A percentile compares a stretch with the other conserved stretches of the same genome.
Conservation (phyloP, 2,329 filamentous ascomycete genomes). For the Pyrenochaeta sp. region DNA sequence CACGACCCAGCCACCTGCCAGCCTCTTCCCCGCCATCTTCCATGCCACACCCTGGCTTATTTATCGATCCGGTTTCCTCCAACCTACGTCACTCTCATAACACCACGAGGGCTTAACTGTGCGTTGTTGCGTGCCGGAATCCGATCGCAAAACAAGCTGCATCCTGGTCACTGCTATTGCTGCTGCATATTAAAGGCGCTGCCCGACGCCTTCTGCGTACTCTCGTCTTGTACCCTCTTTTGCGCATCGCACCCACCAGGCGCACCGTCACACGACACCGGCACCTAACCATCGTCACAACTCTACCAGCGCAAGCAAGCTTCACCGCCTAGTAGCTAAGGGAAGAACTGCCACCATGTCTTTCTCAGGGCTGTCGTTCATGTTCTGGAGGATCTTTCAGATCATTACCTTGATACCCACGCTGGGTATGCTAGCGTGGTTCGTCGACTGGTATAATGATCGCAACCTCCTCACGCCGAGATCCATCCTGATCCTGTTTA, state of each 20-base stretch:
- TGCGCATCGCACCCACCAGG: slow-evolving; percentile 14
- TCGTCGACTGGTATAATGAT: slow-evolving; percentile 67
- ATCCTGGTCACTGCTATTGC: slow-evolving; percentile 19
- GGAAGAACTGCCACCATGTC: slow-evolving; percentile 49
- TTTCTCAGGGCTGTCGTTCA: slow-evolving; percentile 66
- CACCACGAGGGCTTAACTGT: slow-evolving; percentile 6
- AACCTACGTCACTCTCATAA: slow-evolving; percentile 33
- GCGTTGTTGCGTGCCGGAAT: slow-evolving; percentile 14
- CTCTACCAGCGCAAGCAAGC: slow-evolving; percentile 13
- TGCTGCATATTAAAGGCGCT: slow-evolving; percentile 21
- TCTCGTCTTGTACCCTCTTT: slow-evolving; percentile 17
- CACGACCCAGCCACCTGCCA: slow-evolving; percentile 33
- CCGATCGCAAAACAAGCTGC: slow-evolving; percentile 21
- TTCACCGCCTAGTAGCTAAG: slow-evolving; percentile 5
- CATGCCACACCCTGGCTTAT: slow-evolving; percentile 11
- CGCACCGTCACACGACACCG: slow-evolving; percentile 8
- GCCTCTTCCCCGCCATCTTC: slow-evolving; percentile 33
- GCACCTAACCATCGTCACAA: slow-evolving; percentile 10
- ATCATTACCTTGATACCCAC: slow-evolving; percentile 70
- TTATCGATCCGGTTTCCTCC: slow-evolving; percentile 25
- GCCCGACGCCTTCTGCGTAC: slow-evolving; percentile 16
- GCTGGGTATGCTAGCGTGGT: slow-evolving; percentile 68
- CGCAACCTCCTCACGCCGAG: slow-evolving; percentile 66
- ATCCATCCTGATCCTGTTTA: slow-evolving; percentile 71
- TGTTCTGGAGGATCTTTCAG: slow-evolving; percentile 68